Evolutionary conservation across 768 basidiomycete species (phyloP), one percentile per base, ranked within the genome.

Genomic region (Suillus plorans): DNA sequence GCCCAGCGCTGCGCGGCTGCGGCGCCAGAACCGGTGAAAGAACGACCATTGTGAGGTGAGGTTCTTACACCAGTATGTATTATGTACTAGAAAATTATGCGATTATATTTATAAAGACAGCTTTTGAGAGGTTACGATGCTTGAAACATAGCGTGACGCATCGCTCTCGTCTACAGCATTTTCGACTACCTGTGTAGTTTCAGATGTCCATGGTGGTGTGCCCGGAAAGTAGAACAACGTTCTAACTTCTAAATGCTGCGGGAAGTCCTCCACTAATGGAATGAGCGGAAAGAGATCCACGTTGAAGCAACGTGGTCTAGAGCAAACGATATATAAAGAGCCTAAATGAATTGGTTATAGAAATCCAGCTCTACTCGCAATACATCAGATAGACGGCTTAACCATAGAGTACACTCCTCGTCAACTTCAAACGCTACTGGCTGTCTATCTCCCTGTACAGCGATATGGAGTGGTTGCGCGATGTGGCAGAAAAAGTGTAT

Each of bases 1-100:
- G 6, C 39, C 68, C n/a, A 88, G 75, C 47, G 31, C 31, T 5
- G 31, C 31, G 31, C 31, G 31, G 80, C 77, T 5, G 72, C 44
- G 25, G 50, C 53, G 2, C 68, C 71, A 45, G 39, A 68, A 7
- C 70, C 77, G 34, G 71, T 65, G 67, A 86, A 81, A 22, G 63
- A 64, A 7, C 87, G 68, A 68, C 80, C 69, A 53, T 87, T 85
- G 5, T 6, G 84, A 2, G 75, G 73, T 20, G 74, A 79, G 1
- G 69, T 74, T 20, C 87, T 79, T 3, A 68, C 73, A n/a, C 76
- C 75, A 57, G 67, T 69, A n/a, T n/a, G n/a, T n/a, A n/a, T n/a
- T n/a, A n/a, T n/a, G n/a, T n/a, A 0, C 71, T 76, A 5, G 69
- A 67, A 31, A 83, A 72, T 69, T 81, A 89, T 9, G 87, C 84